phyloP scores from a whole-genome alignment of 768 basidiomycete species.

The Pleurotus sapidus region DNA sequence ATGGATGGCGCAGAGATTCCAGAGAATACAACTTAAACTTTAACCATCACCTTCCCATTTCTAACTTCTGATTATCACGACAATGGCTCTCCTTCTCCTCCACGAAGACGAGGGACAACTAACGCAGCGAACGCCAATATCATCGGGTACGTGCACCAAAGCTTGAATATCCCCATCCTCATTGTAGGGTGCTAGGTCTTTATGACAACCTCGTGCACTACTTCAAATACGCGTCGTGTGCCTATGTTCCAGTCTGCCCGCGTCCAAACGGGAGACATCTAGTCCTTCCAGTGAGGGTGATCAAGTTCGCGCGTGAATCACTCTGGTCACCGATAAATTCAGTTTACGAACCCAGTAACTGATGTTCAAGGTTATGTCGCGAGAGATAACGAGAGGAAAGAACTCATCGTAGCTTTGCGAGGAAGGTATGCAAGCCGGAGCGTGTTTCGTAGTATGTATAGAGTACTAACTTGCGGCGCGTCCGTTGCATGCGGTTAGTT shows the following conservation, averaged over 20 bases:
- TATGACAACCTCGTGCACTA: constrained; percentile 31
- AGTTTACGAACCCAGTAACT: constrained; percentile 36
- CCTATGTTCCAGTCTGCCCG: constrained; percentile 22
- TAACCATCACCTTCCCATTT: no score
- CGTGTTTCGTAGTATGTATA: constrained; percentile 1
- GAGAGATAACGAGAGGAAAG: constrained; percentile 36
- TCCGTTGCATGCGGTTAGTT: constrained; percentile 7
- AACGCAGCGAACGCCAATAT: no score
- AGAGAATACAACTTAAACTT: no score
- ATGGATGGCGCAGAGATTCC: no score
- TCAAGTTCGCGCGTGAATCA: background rate
- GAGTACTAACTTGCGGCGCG: no score
- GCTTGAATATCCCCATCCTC: no score
- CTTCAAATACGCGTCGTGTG: constrained; percentile 31
- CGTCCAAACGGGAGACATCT: constrained; percentile 22
- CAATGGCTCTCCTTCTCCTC: no score
- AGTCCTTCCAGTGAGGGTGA: constrained; percentile 12
- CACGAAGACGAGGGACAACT: no score
- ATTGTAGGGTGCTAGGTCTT: constrained; percentile 10
- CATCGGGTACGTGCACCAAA: no score
- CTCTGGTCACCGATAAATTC: background rate
- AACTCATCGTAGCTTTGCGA: constrained; percentile 39
- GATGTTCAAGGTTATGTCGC: constrained; percentile 43
- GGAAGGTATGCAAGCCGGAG: constrained; percentile 28
- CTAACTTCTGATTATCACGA: no score